Evolutionary conservation across 179 eudicot species (phyloP).

Genomic region (Silene vulgaris): DNA sequence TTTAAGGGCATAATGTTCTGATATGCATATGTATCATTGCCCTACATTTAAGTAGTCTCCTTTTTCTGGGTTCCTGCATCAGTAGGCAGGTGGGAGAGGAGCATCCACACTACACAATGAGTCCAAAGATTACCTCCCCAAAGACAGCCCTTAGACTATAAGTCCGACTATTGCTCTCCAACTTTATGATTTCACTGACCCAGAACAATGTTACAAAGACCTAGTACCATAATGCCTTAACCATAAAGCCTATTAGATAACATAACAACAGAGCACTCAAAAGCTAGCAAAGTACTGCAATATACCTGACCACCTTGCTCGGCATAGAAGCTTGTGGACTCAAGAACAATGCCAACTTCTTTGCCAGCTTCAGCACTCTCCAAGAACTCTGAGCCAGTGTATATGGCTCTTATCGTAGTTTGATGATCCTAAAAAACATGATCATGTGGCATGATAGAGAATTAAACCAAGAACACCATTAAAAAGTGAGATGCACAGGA

Average conservation of each 20-base stretch:
- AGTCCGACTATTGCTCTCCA: not conserved
- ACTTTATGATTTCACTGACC: not conserved
- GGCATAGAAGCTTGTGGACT: constrained; percentile 89
- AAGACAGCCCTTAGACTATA: not conserved
- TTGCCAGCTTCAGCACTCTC: constrained; percentile 52
- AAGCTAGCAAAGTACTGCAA: not conserved
- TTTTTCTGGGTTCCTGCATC: not conserved
- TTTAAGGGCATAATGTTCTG: not conserved
- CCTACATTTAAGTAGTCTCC: not conserved
- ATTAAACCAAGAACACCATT: not conserved
- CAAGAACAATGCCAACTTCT: constrained; percentile 79
- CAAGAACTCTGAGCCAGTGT: constrained; percentile 66
- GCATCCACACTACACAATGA: not conserved
- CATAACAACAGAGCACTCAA: not conserved
- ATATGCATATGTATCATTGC: not conserved
- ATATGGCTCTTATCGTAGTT: constrained; percentile 75
- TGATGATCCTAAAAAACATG: constrained; percentile 64
- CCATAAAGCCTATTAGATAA: not conserved
- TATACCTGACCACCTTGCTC: constrained; percentile 99
- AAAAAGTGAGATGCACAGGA: not conserved
- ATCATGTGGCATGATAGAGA: constrained; percentile 4
- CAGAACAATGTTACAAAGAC: not conserved
- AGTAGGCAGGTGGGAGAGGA: not conserved
- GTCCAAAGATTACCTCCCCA: not conserved
- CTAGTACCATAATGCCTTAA: not conserved